Base-by-base conservation (phyloP, 1,139 yeast species). In the Kurtzmaniella quercitrusa region DNA sequence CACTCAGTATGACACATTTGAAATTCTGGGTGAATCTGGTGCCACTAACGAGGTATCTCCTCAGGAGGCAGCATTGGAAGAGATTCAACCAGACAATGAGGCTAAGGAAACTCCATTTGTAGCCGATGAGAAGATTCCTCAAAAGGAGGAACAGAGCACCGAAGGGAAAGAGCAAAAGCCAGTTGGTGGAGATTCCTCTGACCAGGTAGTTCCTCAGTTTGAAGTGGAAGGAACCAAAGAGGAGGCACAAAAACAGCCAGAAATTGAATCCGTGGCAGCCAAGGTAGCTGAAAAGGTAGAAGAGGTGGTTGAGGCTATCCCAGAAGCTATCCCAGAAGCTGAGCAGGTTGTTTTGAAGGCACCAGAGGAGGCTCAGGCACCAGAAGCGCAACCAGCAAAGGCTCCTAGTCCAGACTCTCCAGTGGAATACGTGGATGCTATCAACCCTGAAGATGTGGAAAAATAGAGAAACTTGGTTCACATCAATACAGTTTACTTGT, bases 1-100 rank as follows among this genome's bases (percentile, higher is more conserved):
- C 17, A 52, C 57, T 23, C 63, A 66, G 18, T 72, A 71, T 51
- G 47, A 31, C 21, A 12, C 34, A 10, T 15, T 10, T 23, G 23
- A 23, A 9, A 15, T 11, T 18, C 7, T 4, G 11, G 16, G 36
- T 16, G 34, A 51, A 7, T 45, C 49, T n/a, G 42, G 47, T 17
- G 49, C 44, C 39, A 25, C 48, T 8, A 42, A 40, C 25, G 48
- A 38, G 25, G 21, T 25, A 18, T 29, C 39, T n/a, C 44, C 31
- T 17, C 42, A 37, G 45, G 55, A 17, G 38, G 48, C 39, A 27
- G 8, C 34, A 8, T 10, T 10, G n/a, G 36, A 31, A 15, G 18
- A 14, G 14, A n/a, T 6, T 12, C 36, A 14, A 14, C 18, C 4
- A 15, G 45, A 42, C 27, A 34, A 38, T 8, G 44, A 25, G 7